phyloP scores from a whole-genome alignment of 108 stramenopile genomes.

The Fragilaria radians region DNA sequence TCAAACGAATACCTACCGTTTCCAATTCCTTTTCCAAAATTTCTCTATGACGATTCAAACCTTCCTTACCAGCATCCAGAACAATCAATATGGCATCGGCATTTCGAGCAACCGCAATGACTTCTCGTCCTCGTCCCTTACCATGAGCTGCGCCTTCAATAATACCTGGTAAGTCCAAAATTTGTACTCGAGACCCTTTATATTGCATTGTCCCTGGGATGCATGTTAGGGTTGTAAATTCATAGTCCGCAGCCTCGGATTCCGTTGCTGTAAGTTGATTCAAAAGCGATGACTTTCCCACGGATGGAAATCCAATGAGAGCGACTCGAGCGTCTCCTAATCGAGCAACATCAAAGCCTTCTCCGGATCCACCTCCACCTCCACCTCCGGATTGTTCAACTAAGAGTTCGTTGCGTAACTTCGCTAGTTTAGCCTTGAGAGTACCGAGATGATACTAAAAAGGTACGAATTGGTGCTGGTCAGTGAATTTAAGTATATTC shows the following conservation, averaged over 20 bases:
- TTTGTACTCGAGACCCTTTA: slow-evolving; percentile 97
- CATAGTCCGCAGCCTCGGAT: slow-evolving; percentile 93
- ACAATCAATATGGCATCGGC: slow-evolving; percentile 97
- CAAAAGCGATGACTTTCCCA: slow-evolving; percentile 95
- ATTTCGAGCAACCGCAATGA: slow-evolving; percentile 92
- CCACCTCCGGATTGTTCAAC: slow-evolving; percentile 54
- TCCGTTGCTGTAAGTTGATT: slow-evolving; percentile 93
- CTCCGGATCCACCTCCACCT: not conserved
- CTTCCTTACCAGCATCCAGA: slow-evolving; percentile 89
- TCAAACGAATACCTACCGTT: slow-evolving; percentile 96
- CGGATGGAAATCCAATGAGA: slow-evolving; percentile 97
- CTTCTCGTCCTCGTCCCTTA: slow-evolving; percentile 95
- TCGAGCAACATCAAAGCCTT: slow-evolving; percentile 96
- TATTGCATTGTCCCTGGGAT: slow-evolving; percentile 99
- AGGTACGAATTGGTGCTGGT: slow-evolving; percentile 5
- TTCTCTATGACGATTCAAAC: slow-evolving; percentile 87
- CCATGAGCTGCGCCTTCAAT: slow-evolving; percentile 99
- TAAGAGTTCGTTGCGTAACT: slow-evolving; percentile 82
- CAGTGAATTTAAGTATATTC: slow-evolving; percentile 9
- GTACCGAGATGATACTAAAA: slow-evolving; percentile 70
- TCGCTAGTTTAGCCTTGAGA: slow-evolving; percentile 98
- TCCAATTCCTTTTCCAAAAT: slow-evolving; percentile 95
- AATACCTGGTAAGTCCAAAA: slow-evolving; percentile 97
- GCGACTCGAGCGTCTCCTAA: slow-evolving; percentile 96
- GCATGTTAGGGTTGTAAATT: slow-evolving; percentile 98